A percentile compares a stretch with the other conserved stretches of the same genome.
Evolutionary conservation across 1,284 basidiomycete genomes (phyloP).

Genomic region (Agroathelia rolfsii): DNA sequence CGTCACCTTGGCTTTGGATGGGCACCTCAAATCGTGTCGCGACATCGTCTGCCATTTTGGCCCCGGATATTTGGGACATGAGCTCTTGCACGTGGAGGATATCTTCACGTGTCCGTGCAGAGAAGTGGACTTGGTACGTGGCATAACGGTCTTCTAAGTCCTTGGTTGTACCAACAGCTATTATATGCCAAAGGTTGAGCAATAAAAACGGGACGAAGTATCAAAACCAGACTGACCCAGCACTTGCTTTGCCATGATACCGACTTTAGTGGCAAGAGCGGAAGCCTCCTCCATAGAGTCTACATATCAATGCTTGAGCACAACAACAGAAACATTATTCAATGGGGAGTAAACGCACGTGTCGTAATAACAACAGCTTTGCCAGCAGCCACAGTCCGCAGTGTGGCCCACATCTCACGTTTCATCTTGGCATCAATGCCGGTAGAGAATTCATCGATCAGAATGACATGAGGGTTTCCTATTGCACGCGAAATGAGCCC

Average conservation of each 20-base stretch:
- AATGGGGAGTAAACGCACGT: slow-evolving; percentile 30
- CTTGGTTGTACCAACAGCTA: slow-evolving; percentile 59
- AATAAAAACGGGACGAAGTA: slow-evolving; percentile 3
- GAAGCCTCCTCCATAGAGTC: slow-evolving; percentile 83
- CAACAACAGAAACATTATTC: neutral
- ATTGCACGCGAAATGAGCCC: slow-evolving; percentile 3
- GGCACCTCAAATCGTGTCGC: slow-evolving; percentile 74
- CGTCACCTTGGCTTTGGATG: slow-evolving; percentile 23
- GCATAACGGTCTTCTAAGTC: slow-evolving; percentile 56
- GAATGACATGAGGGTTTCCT: slow-evolving; percentile 69
- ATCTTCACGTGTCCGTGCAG: slow-evolving; percentile 53
- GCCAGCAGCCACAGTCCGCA: slow-evolving; percentile 52
- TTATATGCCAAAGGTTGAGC: neutral
- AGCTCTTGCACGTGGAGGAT: slow-evolving; percentile 42
- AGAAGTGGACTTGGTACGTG: slow-evolving; percentile 73
- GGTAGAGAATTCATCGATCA: slow-evolving; percentile 79
- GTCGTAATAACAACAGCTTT: slow-evolving; percentile 64
- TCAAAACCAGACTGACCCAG: slow-evolving; percentile 36
- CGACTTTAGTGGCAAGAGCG: slow-evolving; percentile 63
- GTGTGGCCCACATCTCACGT: slow-evolving; percentile 71
- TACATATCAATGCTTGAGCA: slow-evolving; percentile 14
- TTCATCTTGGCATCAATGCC: slow-evolving; percentile 80
- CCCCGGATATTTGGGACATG: slow-evolving; percentile 55
- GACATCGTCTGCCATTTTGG: slow-evolving; percentile 64
- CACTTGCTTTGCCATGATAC: slow-evolving; percentile 60